Percentiles rank a stretch among this genome's conserved stretches.
Conservation (phyloP, 2,329 filamentous ascomycete genomes). For the Phyllosticta ampelicida region DNA sequence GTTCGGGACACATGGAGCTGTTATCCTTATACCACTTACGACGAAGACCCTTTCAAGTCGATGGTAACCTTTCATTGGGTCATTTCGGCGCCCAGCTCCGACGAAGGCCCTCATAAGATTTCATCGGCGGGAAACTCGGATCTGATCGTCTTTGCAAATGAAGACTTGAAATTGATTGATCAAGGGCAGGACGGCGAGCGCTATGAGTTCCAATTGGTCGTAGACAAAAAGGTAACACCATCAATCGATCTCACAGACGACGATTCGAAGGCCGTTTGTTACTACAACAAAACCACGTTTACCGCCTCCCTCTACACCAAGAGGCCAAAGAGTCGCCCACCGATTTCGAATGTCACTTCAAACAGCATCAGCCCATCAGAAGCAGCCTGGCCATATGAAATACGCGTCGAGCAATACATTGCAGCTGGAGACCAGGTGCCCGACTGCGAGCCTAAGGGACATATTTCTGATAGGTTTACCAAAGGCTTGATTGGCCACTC, state of each 20-base stretch:
- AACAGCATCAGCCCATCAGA: conserved; percentile 17
- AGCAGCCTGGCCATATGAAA: conserved; percentile 48
- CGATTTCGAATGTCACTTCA: conserved; percentile 14
- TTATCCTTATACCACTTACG: conserved; percentile 46
- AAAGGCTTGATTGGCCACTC: conserved; percentile 12
- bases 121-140: conserved; percentile 48
- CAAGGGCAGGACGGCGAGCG: conserved; percentile 41
- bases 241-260: conserved; percentile 32
- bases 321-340: conserved; percentile 31
- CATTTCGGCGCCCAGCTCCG: conserved; percentile 34
- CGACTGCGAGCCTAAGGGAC: conserved; percentile 39
- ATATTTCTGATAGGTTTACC: conserved; percentile 25
- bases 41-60: conserved; percentile 28
- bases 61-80: conserved; percentile 52
- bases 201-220: conserved; percentile 46
- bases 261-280: conserved; percentile 43
- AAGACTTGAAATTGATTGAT: conserved; percentile 41
- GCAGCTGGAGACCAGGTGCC: conserved; percentile 40
- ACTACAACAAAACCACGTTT: conserved; percentile 46
- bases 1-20: conserved; percentile 51
- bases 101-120: conserved; percentile 37
- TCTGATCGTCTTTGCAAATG: conserved; percentile 44
- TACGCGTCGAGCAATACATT: conserved; percentile 45
- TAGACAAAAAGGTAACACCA: conserved; percentile 45
- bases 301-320: conserved; percentile 52